phyloP scores from a whole-genome alignment of 345 rosid species.

The Eutrema yunnanense region DNA sequence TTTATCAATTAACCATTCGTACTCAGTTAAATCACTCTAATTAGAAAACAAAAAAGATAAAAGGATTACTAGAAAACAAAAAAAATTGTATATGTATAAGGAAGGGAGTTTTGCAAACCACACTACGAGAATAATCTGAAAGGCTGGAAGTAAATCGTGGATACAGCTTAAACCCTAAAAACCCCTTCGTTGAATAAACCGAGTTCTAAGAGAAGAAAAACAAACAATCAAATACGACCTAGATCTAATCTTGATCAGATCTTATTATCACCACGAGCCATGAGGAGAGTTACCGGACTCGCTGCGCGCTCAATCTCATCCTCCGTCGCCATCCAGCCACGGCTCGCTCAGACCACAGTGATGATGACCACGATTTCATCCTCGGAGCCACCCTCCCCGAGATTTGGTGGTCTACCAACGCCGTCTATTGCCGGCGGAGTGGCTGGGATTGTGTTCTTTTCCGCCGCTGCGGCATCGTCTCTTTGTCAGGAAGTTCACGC shows the following conservation, averaged over 20 bases:
- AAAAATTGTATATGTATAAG: no score
- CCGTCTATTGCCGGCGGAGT: slow-evolving; percentile 38
- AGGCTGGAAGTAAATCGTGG: slow-evolving; percentile 2
- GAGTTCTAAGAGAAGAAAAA: neutral
- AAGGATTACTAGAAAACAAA: no score
- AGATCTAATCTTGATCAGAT: neutral
- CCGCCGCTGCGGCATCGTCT: slow-evolving; percentile 45
- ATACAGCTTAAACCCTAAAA: slow-evolving; percentile 28
- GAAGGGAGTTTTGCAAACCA: no score
- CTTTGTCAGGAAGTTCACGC: slow-evolving; percentile 53
- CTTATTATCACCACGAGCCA: neutral
- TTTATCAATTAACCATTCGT: no score
- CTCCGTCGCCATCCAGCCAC: slow-evolving; percentile 26
- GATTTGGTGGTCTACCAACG: slow-evolving; percentile 24
- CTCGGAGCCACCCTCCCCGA: slow-evolving; percentile 26
- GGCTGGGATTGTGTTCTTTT: slow-evolving; percentile 44
- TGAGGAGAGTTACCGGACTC: slow-evolving; percentile 53
- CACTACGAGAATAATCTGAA: no score
- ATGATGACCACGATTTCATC: slow-evolving; percentile 24
- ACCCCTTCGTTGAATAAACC: slow-evolving; percentile 2
- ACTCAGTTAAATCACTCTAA: no score
- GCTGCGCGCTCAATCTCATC: slow-evolving; percentile 37
- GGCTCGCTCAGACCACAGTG: slow-evolving; percentile 36
- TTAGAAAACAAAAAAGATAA: no score
- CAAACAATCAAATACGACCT: neutral